These are phyloP conservation scores for Klebsormidium nitens DNA, from an alignment of 139 green algal genomes.

Conservation along the genomic window DNA sequence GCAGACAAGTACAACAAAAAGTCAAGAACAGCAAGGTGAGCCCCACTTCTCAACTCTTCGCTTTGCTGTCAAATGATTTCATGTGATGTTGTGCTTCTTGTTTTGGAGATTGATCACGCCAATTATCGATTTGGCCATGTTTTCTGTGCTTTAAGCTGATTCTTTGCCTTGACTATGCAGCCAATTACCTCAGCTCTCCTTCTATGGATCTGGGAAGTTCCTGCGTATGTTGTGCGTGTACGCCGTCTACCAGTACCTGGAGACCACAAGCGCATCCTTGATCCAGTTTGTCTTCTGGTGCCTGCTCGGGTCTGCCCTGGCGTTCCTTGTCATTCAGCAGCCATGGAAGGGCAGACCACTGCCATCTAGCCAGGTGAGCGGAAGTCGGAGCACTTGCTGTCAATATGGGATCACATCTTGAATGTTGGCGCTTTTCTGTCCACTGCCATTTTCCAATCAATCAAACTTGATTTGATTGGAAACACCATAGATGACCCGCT, in stretches of 20 bases:
- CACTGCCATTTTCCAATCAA: background rate
- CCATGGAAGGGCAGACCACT: slow-evolving; percentile 18
- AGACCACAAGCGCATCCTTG: background rate
- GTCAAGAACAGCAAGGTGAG: no score
- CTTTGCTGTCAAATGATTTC: no score
- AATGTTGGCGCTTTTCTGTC: background rate
- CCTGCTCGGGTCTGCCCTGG: slow-evolving; percentile 13
- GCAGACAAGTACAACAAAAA: no score
- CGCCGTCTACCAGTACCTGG: slow-evolving; percentile 23
- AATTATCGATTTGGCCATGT: no score
- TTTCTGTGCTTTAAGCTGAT: no score
- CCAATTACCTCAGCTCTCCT: slow-evolving; percentile 16
- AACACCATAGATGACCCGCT: no score
- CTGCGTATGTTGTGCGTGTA: slow-evolving; percentile 30
- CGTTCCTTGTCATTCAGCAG: slow-evolving; percentile 26
- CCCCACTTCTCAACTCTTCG: no score
- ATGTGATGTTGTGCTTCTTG: no score
- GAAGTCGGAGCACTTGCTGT: no score
- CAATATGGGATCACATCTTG: background rate
- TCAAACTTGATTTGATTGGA: no score
- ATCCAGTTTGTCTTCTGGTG: slow-evolving; percentile 20
- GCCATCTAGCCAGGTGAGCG: slow-evolving; percentile 12
- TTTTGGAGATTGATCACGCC: no score
- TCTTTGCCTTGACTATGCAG: no score
- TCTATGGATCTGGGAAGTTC: slow-evolving; percentile 15